These are phyloP conservation scores for Schizonepeta tenuifolia DNA, from an alignment of 257 asterid genomes.

Conservation along the genomic window DNA sequence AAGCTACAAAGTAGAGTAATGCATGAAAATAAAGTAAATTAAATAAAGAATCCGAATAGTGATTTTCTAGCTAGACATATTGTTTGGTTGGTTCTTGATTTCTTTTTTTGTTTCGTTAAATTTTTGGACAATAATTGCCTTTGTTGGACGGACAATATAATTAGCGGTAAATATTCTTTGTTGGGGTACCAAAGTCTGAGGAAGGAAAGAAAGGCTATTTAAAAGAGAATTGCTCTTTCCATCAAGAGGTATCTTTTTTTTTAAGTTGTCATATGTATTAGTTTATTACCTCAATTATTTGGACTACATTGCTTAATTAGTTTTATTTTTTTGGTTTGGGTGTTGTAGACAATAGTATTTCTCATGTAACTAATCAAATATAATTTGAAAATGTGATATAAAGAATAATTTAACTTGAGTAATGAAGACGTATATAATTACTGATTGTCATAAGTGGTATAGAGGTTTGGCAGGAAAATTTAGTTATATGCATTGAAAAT, in stretches of 20 bases:
- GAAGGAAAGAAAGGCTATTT: slow-evolving; percentile 59
- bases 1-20: too few relatives aligned
- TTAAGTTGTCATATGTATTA: slow-evolving; percentile 16
- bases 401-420: not conserved
- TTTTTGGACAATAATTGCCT: slow-evolving; percentile 33
- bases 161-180: slow-evolving; percentile 43
- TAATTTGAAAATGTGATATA: not conserved
- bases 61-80: not conserved
- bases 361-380: not conserved
- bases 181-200: slow-evolving; percentile 43
- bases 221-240: slow-evolving; percentile 32
- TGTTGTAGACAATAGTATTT: not conserved
- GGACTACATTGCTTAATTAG: not conserved
- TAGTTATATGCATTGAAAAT: not conserved
- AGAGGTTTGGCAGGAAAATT: slow-evolving; percentile 14
- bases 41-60: not conserved
- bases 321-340: not conserved
- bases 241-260: slow-evolving; percentile 29
- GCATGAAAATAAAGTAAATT: not conserved
- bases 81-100: slow-evolving; percentile 30
- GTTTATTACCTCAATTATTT: not conserved
- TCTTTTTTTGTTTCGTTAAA: not conserved
- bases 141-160: slow-evolving; percentile 46
- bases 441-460: not conserved
- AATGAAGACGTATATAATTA: not conserved